These are phyloP conservation scores for Cladophialophora carrionii DNA, from an alignment of 2,329 filamentous ascomycete species.

Conservation along the genomic window DNA sequence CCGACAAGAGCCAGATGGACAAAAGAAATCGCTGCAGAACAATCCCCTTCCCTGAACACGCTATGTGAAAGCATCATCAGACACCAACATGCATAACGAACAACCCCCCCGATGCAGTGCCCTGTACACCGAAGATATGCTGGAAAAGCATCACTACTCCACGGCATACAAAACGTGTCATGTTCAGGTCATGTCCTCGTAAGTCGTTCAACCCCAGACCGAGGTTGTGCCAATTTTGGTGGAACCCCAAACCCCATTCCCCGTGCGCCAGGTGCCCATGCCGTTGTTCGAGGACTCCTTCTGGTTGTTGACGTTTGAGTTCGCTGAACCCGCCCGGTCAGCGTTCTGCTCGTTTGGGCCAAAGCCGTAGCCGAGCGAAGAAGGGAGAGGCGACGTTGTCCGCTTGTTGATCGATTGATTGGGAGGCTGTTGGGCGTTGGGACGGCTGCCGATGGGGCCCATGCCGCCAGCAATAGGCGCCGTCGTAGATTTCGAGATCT, in stretches of 20 bases:
- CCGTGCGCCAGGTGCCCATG: constrained; percentile 73
- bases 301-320: constrained; percentile 60
- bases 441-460: constrained; percentile 91
- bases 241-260: constrained; percentile 81
- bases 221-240: constrained; percentile 83
- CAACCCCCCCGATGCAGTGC: constrained; percentile 25
- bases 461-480: constrained; percentile 66
- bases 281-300: constrained; percentile 51
- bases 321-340: constrained; percentile 60
- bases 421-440: constrained; percentile 59
- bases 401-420: constrained; percentile 73
- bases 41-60: constrained; percentile 21
- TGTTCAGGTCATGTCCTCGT: constrained; percentile 32
- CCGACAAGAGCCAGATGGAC: constrained; percentile 19
- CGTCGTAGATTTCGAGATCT: constrained; percentile 60
- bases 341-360: constrained; percentile 51
- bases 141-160: constrained; percentile 34
- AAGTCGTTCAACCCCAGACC: constrained; percentile 76
- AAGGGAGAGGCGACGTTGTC: constrained; percentile 87
- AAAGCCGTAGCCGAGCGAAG: constrained; percentile 69
- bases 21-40: constrained; percentile 19
- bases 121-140: constrained; percentile 36
- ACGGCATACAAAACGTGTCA: constrained; percentile 31
- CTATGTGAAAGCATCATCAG: constrained; percentile 32
- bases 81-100: constrained; percentile 32